phyloP scores from a whole-genome alignment of 306 rosid species.

The Glycine latifolia region DNA sequence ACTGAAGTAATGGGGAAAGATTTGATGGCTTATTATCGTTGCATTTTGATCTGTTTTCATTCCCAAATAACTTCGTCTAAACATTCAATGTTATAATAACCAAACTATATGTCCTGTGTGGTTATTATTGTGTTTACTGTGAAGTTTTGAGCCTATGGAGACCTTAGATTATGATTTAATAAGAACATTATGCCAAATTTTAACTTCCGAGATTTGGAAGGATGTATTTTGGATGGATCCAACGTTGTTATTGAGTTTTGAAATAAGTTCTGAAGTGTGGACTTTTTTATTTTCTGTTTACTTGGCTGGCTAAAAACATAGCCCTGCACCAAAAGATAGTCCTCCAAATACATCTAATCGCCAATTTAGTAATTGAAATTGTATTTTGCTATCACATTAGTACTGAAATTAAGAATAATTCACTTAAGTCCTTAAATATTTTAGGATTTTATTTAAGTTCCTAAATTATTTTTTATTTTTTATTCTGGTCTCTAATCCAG shows the following conservation, averaged over 20 bases:
- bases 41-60: conserved; percentile 43
- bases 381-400: too few relatives aligned
- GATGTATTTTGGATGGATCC: conserved; percentile 22
- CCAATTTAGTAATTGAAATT: too few relatives aligned
- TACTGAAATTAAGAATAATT: too few relatives aligned
- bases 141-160: conserved; percentile 49
- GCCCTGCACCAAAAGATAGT: not conserved
- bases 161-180: conserved; percentile 54
- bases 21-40: conserved; percentile 39
- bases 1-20: conserved; percentile 62
- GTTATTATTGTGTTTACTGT: conserved; percentile 38
- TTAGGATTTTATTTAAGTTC: too few relatives aligned
- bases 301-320: not conserved
- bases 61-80: conserved; percentile 38
- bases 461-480: too few relatives aligned
- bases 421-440: too few relatives aligned
- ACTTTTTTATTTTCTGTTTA: not conserved
- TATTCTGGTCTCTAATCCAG: too few relatives aligned
- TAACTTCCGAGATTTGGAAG: conserved; percentile 30
- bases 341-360: not conserved
- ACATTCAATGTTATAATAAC: conserved; percentile 47
- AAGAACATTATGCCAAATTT: conserved; percentile 37
- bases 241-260: conserved; percentile 14
- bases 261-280: conserved; percentile 14
- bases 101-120: conserved; percentile 43